phyloP scores from a whole-genome alignment of 2,329 filamentous ascomycete genomes.

The Fusarium coffeatum region DNA sequence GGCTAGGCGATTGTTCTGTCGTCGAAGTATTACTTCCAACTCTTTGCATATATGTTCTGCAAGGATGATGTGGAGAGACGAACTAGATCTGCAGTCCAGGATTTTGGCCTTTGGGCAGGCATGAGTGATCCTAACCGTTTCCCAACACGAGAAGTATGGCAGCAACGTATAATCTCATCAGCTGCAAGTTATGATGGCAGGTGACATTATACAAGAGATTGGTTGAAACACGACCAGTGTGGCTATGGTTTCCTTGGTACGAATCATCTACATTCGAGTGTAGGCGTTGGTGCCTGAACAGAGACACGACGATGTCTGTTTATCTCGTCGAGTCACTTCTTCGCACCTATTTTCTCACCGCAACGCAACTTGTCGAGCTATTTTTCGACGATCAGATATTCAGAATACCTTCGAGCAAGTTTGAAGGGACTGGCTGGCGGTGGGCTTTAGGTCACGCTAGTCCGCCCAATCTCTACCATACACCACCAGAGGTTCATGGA shows the following conservation, averaged over 20 bases:
- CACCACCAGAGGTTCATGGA: conserved; percentile 34
- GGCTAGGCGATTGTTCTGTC: conserved; percentile 16
- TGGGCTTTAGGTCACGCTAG: conserved; percentile 21
- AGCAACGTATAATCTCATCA: conserved; percentile 13
- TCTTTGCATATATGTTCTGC: conserved; percentile 19
- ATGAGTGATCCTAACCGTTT: conserved; percentile 9
- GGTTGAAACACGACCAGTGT: conserved; percentile 19
- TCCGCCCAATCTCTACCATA: conserved; percentile 36
- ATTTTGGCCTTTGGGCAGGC: conserved; percentile 30
- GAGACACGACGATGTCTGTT: conserved; percentile 5
- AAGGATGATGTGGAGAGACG: conserved; percentile 38
- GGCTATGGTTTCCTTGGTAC: conserved; percentile 11
- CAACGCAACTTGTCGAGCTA: background rate
- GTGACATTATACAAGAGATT: conserved; percentile 2
- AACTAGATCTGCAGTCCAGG: conserved; percentile 47
- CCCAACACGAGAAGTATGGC: conserved; percentile 8
- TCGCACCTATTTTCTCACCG: conserved; percentile 5
- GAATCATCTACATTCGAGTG: background rate
- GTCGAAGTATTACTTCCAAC: conserved; percentile 29
- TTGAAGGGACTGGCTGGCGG: conserved; percentile 18
- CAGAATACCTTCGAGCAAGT: background rate
- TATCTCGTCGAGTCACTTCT: conserved; percentile 4
- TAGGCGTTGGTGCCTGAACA: conserved; percentile 40
- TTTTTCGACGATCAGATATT: background rate
- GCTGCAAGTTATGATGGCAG: conserved; percentile 2